phyloP scores from a whole-genome alignment of 1,284 basidiomycete species.

The Leucoagaricus sp. region DNA sequence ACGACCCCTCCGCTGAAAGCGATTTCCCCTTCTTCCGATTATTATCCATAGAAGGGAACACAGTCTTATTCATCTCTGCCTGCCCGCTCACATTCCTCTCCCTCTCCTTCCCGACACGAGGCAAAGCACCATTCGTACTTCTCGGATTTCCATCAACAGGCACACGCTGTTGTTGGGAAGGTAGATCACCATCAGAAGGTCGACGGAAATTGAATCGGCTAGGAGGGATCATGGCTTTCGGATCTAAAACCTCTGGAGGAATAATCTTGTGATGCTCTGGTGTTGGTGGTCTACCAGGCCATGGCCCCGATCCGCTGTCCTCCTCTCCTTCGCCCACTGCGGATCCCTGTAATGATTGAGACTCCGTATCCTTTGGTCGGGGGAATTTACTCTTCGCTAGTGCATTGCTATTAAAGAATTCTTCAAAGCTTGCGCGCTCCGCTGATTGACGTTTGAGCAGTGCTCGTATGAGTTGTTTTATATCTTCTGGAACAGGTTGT shows the following conservation, averaged over 20 bases:
- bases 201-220: slow-evolving; percentile 74
- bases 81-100: background rate
- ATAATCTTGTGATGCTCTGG: slow-evolving; percentile 69
- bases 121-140: background rate
- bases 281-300: slow-evolving; percentile 41
- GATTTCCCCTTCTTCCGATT: slow-evolving; percentile 28
- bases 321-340: slow-evolving; percentile 3
- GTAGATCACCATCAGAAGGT: slow-evolving; percentile 25
- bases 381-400: slow-evolving; percentile 81
- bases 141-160: slow-evolving; percentile 12
- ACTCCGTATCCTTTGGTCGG: slow-evolving; percentile 38
- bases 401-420: slow-evolving; percentile 87
- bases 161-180: slow-evolving; percentile 17
- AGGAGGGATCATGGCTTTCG: slow-evolving; percentile 75
- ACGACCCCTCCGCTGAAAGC: slow-evolving; percentile 62
- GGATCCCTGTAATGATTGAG: slow-evolving; percentile 19
- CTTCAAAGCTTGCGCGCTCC: slow-evolving; percentile 88
- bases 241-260: slow-evolving; percentile 75
- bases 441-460: slow-evolving; percentile 85
- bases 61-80: background rate
- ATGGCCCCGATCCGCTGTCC: slow-evolving; percentile 16
- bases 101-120: background rate
- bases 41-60: slow-evolving; percentile 10
- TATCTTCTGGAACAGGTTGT: slow-evolving; percentile 71
- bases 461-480: slow-evolving; percentile 86